phyloP scores from a whole-genome alignment of 495 filamentous ascomycete genomes.

The Amniculicola lignicola region DNA sequence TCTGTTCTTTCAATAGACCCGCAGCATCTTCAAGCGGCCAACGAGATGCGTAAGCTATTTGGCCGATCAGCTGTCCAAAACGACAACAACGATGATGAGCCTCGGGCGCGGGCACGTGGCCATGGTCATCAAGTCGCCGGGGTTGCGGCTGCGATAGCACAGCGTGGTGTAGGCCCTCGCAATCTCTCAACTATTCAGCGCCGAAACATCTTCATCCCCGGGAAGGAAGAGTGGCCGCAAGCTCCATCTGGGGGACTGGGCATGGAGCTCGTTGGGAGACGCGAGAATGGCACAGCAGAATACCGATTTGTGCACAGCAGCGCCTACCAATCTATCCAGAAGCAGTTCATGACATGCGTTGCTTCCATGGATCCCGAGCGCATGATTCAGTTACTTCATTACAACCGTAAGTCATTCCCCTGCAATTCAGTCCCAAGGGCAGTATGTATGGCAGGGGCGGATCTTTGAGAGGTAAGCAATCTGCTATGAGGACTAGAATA shows the following conservation, averaged over 20 bases:
- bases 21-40: slow-evolving; percentile 75
- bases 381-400: slow-evolving; percentile 60
- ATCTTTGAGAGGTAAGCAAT: no score
- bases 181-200: slow-evolving; percentile 68
- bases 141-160: slow-evolving; percentile 67
- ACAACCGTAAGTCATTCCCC: slow-evolving; percentile 50
- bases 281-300: slow-evolving; percentile 51
- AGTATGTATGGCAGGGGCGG: neutral
- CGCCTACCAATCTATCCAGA: slow-evolving; percentile 74
- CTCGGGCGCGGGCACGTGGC: slow-evolving; percentile 47
- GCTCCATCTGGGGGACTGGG: slow-evolving; percentile 75
- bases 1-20: slow-evolving; percentile 72
- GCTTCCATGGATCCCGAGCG: slow-evolving; percentile 76
- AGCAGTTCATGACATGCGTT: slow-evolving; percentile 72
- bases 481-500: no score
- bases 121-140: slow-evolving; percentile 54
- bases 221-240: slow-evolving; percentile 87
- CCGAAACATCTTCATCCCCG: slow-evolving; percentile 80
- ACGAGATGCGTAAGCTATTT: slow-evolving; percentile 94
- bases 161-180: slow-evolving; percentile 53
- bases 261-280: slow-evolving; percentile 69
- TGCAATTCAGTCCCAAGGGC: neutral
- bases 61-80: slow-evolving; percentile 71
- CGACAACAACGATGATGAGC: slow-evolving; percentile 50
- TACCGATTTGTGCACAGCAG: slow-evolving; percentile 74